Base-by-base conservation (phyloP, 1,284 basidiomycete species). In the Fomitopsis betulina region DNA sequence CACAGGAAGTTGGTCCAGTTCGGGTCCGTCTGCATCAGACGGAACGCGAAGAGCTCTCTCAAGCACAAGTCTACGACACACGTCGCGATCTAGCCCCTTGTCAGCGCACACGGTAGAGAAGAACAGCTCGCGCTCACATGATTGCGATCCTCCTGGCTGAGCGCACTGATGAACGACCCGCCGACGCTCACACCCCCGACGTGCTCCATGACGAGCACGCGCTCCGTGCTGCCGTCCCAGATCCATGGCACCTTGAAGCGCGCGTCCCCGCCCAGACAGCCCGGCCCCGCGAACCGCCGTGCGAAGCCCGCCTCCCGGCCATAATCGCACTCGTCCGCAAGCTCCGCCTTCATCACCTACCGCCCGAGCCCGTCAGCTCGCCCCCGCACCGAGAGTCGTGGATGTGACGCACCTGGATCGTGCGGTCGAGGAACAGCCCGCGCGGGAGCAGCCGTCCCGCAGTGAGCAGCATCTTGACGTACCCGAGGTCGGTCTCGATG, bases 1-100 rank as follows among this genome's bases (percentile, higher is more conserved):
- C 90, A 98, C 30, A 99, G 76, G 76, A 99, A 99, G 73, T 98
- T 99, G 23, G 92, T 93, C 92, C 93, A 98, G 70, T 99, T 99
- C 1, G 97, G 96, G 72, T 99, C 96, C 0, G 96, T 99, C 73
- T 99, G 97, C 97, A 99, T 98, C 50, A 91, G 77, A 25, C 92
- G 80, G 76, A 96, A 97, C 59, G 87, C 79, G 74, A 98, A 97
- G 13, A 98, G 83, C 71, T 99, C 96, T 58, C 83, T 85, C 42
- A 99, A 77, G 67, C 94, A 97, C 3, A 99, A 81, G 54, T 93
- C 88, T 53, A 98, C 80, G 55, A 98, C 84, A 54, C 86, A 80
- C 2, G 81, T 76, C 2, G 94, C 93, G 67, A 99, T 96, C 92
- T 96, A 67, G n/a, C n/a, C 49, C 10, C 32, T 42, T 25, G 45